Evolutionary conservation across 2,329 filamentous ascomycete genomes (phyloP), one percentile per base, ranked within the genome.

Genomic region (Sphaerostilbella broomeana): DNA sequence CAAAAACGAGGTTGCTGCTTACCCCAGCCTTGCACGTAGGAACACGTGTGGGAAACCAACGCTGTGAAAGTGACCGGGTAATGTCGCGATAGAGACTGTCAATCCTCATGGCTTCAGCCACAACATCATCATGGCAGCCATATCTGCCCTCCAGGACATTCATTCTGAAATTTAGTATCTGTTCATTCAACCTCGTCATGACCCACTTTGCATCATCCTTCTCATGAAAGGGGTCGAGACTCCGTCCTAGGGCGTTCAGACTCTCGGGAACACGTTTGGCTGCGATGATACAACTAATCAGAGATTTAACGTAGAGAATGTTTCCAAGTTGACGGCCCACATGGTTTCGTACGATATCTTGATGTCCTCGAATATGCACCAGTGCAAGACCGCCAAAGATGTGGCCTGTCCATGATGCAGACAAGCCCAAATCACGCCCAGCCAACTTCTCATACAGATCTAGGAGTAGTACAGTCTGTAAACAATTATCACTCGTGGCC

Each of bases 401-500:
- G 11, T 55, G 52, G 24, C 45, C 53, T 38, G 43, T 34, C 47
- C 49, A 51, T 2, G 50, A 36, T 2, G 35, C 22, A 2, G 38
- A 30, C 2, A 31, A 25, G 3, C 16, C n/a, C 3, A 28, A 42
- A 5, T 47, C 36, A 6, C 48, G 47, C 5, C 43, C 40, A 18
- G 47, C 45, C 28, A 56, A 50, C 40, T 54, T 56, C 43, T 56
- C 53, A 29, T 51, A 56, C 22, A 53, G 45, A 25, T 56, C 53
- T 6, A 56, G 50, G 8, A 56, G 46, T 5, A 56, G 34, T 2
- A 54, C 39, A 2, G 53, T 47, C 28, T 55, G 53, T 1, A 56
- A 35, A 4, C 43, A 46, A 12, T 43, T 47, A 7, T 51, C 48
- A 2, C 39, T 25, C 8, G 29, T 18, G 1, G 45, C 37, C 2